Percentiles rank a stretch among this genome's conserved stretches.
These are phyloP conservation scores for Buxus sempervirens DNA, from an alignment of 164 flowering plant species.

Conservation along the genomic window DNA sequence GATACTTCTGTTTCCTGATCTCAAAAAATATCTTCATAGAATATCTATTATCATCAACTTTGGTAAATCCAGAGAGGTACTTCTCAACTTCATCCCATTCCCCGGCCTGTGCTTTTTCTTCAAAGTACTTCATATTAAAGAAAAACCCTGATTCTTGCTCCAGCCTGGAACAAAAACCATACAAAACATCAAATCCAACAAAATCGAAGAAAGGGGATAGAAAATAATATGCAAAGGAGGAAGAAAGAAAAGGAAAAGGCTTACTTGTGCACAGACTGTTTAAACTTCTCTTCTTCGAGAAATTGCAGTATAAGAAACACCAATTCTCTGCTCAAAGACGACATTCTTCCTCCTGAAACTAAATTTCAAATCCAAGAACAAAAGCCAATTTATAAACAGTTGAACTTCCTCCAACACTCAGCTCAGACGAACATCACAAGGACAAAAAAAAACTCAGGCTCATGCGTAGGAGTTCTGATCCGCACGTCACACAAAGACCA, in stretches of 20 bases:
- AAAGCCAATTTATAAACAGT: background rate
- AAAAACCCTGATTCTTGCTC: conserved; percentile 87
- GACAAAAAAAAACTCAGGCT: background rate
- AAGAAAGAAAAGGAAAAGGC: background rate
- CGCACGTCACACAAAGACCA: background rate
- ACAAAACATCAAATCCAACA: conserved; percentile 3
- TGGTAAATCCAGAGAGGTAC: conserved; percentile 77
- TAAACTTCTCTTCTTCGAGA: conserved; percentile 86
- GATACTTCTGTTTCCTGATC: conserved; percentile 87
- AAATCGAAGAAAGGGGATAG: background rate
- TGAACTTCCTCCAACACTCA: conserved; percentile 1
- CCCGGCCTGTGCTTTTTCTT: conserved; percentile 80
- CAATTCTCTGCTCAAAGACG: conserved; percentile 86
- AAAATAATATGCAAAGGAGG: background rate
- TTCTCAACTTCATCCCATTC: conserved; percentile 93
- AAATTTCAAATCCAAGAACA: conserved; percentile 8
- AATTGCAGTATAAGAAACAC: conserved; percentile 93
- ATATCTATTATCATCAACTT: conserved; percentile 79
- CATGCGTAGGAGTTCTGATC: background rate
- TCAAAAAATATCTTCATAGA: conserved; percentile 89
- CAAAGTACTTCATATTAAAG: conserved; percentile 84
- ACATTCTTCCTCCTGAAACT: conserved; percentile 32
- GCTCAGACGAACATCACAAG: background rate
- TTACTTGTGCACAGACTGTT: conserved; percentile 85
- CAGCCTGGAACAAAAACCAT: conserved; percentile 38